Evolutionary conservation across 495 filamentous ascomycete genomes (phyloP).

Genomic region (Tricharina praecox): DNA sequence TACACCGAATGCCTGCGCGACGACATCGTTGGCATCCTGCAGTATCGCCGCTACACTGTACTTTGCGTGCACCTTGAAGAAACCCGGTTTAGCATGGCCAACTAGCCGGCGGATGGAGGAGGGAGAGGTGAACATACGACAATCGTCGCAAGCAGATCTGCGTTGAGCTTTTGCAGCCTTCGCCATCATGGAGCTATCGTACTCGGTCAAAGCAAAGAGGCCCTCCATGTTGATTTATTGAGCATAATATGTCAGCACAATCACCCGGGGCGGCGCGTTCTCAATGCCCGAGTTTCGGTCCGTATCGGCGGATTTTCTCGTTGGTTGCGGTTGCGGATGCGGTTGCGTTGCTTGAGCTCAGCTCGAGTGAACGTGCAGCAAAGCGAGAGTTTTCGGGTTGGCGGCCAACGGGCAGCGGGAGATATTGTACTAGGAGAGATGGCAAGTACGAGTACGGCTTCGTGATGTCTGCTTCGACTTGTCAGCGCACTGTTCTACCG

Average conservation of each 20-base stretch:
- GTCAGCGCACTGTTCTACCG: too few relatives aligned
- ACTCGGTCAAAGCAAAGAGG: neutral
- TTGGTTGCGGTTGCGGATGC: too few relatives aligned
- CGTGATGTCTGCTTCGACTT: too few relatives aligned
- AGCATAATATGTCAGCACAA: neutral
- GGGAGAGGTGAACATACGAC: slow-evolving; percentile 5
- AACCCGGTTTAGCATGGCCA: neutral
- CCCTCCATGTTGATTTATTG: neutral
- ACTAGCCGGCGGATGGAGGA: neutral
- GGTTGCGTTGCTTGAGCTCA: too few relatives aligned
- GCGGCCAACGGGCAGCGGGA: too few relatives aligned
- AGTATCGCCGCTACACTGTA: slow-evolving; percentile 2
- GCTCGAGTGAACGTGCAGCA: too few relatives aligned
- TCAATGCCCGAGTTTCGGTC: neutral
- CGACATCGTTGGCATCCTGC: slow-evolving; percentile 6
- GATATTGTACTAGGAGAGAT: too few relatives aligned
- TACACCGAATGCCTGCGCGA: slow-evolving; percentile 3
- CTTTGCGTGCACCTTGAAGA: slow-evolving; percentile 3
- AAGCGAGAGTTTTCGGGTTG: too few relatives aligned
- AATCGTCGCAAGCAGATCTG: slow-evolving; percentile 7
- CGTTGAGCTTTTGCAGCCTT: slow-evolving; percentile 5
- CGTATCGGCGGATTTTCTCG: neutral
- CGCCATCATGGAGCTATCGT: neutral
- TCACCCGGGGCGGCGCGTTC: too few relatives aligned
- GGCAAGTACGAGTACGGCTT: too few relatives aligned